Evolutionary conservation across 1,284 basidiomycete genomes (phyloP), one percentile per base, ranked within the genome.

Genomic region (Leccinum pachyderme): DNA sequence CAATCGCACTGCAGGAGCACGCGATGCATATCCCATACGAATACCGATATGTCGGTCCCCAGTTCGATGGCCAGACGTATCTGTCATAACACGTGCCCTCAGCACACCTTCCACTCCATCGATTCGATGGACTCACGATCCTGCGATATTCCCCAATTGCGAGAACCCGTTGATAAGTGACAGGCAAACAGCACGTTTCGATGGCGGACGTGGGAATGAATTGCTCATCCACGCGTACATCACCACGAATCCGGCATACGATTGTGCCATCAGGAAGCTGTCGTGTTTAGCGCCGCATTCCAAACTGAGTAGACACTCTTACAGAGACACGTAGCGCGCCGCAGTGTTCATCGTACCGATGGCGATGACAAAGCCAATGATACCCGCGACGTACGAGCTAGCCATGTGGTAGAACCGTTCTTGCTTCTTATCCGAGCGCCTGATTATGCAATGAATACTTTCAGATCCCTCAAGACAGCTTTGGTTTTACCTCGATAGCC

Each of bases 331-430:
- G 65, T 90, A 90, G 49, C 87, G 81, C 7, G 83, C 80, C 9
- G 78, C 82, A 2, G 77, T 83, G 64, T 82, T 83, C 83, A 85
- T 84, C 5, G 86, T 89, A 35, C 79, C 76, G 37, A 88, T 80
- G 7, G 90, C 86, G 53, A 93, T 84, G 58, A 91, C 68, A 66
- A 90, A 90, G 1, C 87, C 88, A 13, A 88, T 52, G 43, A 88
- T 80, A 9, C 84, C 86, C 31, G 81, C 62, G 13, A 70, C 56
- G 35, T 84, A 74, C 7, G 86, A 82, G 53, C 72, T 62, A 2
- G 72, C 65, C 55, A 87, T 84, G 64, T 90, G 87, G 67, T 75
- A 87, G 73, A 84, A 87, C 35, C 86, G 79, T 58, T 87, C 85
- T 47, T 51, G 53, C 22, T 78, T 77, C 7, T 69, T 74, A 59